Percentiles rank a stretch among this genome's conserved stretches.
phyloP scores from a whole-genome alignment of 2,329 filamentous ascomycete species.

The Colletotrichum cereale region DNA sequence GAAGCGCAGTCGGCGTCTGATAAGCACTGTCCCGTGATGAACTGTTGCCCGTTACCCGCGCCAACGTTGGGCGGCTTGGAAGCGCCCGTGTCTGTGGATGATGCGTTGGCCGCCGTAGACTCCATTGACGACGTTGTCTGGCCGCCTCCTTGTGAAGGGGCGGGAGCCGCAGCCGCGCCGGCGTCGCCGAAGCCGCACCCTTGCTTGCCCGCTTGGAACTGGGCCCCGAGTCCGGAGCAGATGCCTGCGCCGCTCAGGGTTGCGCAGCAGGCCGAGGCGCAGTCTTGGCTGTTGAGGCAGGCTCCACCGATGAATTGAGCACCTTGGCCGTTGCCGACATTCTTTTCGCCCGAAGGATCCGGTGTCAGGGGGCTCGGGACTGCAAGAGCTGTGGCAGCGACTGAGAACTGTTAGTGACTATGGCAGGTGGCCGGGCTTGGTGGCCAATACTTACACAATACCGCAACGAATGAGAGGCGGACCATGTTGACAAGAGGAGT shows the following conservation, averaged over 20 bases:
- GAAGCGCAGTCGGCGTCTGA: constrained; percentile 49
- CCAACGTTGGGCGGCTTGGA: constrained; percentile 46
- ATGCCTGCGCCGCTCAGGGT: constrained; percentile 45
- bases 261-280: constrained; percentile 45
- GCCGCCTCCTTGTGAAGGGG: constrained; percentile 10
- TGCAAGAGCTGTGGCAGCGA: constrained; percentile 42
- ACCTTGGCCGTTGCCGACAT: constrained; percentile 46
- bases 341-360: constrained; percentile 46
- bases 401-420: neutral
- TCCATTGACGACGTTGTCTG: constrained; percentile 17
- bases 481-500: constrained; percentile 28
- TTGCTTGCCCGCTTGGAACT: constrained; percentile 47
- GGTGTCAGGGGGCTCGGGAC: constrained; percentile 43
- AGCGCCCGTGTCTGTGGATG: neutral
- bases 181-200: constrained; percentile 45
- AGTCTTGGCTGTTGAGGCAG: constrained; percentile 47
- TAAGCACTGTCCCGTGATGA: constrained; percentile 51
- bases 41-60: constrained; percentile 48
- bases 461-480: constrained; percentile 26
- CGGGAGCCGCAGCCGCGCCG: constrained; percentile 3
- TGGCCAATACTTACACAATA: constrained; percentile 31
- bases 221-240: constrained; percentile 46
- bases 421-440: neutral
- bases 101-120: constrained; percentile 6
- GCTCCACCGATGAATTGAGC: constrained; percentile 49